Conservation (phyloP, 2,329 filamentous ascomycete species). For the Lachnellula cervina region DNA sequence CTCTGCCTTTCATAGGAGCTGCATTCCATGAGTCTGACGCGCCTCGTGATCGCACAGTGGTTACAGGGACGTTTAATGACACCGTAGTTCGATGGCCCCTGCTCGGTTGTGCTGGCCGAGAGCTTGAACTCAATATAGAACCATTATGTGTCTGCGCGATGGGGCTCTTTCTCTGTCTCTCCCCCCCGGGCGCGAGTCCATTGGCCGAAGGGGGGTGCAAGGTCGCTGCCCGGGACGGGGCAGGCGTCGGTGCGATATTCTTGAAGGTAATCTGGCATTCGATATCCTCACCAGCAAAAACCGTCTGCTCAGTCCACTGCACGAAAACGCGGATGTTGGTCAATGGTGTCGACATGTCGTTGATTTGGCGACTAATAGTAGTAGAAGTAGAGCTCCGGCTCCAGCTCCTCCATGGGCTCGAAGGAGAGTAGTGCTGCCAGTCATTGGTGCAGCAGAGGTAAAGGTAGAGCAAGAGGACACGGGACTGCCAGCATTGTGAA, state of each 20-base stretch:
- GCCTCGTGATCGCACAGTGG: constrained; percentile 12
- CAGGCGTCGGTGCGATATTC: constrained; percentile 53
- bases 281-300: constrained; percentile 94
- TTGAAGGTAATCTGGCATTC: constrained; percentile 96
- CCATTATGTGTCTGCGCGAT: constrained; percentile 35
- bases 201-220: constrained; percentile 24
- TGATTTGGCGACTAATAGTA: constrained; percentile 2
- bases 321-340: constrained; percentile 93
- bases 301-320: constrained; percentile 86
- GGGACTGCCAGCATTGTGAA: constrained; percentile 23
- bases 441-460: constrained; percentile 30
- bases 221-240: constrained; percentile 18
- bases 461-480: constrained; percentile 9
- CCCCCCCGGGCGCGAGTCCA: constrained; percentile 21
- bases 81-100: constrained; percentile 63
- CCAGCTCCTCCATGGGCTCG: constrained; percentile 26
- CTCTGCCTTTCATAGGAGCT: constrained; percentile 15
- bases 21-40: constrained; percentile 23
- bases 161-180: constrained; percentile 28
- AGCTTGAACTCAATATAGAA: constrained; percentile 38
- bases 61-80: constrained; percentile 54
- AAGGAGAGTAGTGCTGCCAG: constrained; percentile 26
- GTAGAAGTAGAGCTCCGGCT: neutral
- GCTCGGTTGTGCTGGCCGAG: constrained; percentile 38
- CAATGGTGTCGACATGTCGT: constrained; percentile 38